Evolutionary conservation across 768 basidiomycete genomes (phyloP).

Genomic region (Amanita subjunquillea): DNA sequence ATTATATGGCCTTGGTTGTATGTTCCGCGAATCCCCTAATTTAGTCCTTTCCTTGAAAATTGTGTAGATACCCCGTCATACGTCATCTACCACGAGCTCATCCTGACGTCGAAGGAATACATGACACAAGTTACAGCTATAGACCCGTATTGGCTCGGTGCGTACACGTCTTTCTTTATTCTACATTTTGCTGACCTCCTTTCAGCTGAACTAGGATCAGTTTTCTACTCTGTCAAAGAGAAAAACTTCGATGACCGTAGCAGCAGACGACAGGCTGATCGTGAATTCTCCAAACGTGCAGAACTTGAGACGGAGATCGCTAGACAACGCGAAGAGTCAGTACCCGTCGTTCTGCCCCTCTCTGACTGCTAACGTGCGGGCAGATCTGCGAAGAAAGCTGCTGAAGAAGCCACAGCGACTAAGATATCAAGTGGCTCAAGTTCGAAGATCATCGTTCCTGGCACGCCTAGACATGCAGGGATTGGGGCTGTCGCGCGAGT

Average conservation of each 20-base stretch:
- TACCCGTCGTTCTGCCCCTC: conserved; percentile 1
- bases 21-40: conserved; percentile 18
- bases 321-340: conserved; percentile 67
- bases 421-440: conserved; percentile 42
- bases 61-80: conserved; percentile 84
- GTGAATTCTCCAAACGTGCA: conserved; percentile 86
- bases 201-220: conserved; percentile 85
- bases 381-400: conserved; percentile 54
- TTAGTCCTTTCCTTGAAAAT: conserved; percentile 6
- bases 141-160: conserved; percentile 96
- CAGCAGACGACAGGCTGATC: conserved; percentile 64
- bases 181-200: conserved; percentile 2
- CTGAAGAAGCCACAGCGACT: conserved; percentile 46
- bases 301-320: conserved; percentile 93
- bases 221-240: conserved; percentile 96
- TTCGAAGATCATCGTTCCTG: conserved; percentile 66
- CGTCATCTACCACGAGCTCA: conserved; percentile 94
- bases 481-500: conserved; percentile 54
- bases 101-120: conserved; percentile 92
- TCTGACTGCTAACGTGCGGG: neutral
- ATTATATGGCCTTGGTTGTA: conserved; percentile 91
- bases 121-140: conserved; percentile 99
- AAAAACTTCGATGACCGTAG: conserved; percentile 94
- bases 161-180: conserved; percentile 11
- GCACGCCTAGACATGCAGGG: conserved; percentile 67